A percentile compares a stretch with the other conserved stretches of the same genome.
Conservation (phyloP, 306 rosid genomes). For the Phaseolus lunatus region DNA sequence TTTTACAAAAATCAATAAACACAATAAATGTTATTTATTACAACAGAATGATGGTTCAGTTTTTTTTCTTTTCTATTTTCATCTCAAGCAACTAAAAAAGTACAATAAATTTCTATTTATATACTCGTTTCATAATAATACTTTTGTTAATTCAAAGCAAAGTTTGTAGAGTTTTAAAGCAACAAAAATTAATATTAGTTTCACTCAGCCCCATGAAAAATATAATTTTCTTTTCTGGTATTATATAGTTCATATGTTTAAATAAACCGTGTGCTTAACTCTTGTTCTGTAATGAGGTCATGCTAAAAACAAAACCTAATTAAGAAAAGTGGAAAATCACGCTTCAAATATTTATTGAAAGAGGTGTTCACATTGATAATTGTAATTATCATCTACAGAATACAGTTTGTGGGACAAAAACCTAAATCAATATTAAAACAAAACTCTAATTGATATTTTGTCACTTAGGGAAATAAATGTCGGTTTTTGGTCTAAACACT, state of each 20-base stretch:
- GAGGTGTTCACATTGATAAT: neutral
- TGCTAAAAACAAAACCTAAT: neutral
- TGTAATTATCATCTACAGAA: neutral
- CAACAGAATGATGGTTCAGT: no score
- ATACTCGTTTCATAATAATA: neutral
- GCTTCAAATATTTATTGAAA: neutral
- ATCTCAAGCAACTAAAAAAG: no score
- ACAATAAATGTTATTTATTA: no score
- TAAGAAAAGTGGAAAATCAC: neutral
- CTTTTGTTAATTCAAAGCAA: neutral
- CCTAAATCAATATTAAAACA: neutral
- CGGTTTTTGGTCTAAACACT: neutral
- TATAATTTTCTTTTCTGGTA: neutral
- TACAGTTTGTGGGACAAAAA: neutral
- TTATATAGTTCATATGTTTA: neutral
- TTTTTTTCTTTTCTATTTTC: no score
- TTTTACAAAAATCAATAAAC: no score
- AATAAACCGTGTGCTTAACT: conserved; percentile 26
- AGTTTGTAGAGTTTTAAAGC: neutral
- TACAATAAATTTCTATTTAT: no score
- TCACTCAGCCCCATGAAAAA: neutral
- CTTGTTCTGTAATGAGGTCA: neutral
- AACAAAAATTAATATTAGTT: neutral
- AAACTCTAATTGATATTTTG: neutral
- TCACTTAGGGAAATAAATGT: neutral